Conservation (phyloP, 2,329 filamentous ascomycete species). For the Chrysoporthe puriensis region DNA sequence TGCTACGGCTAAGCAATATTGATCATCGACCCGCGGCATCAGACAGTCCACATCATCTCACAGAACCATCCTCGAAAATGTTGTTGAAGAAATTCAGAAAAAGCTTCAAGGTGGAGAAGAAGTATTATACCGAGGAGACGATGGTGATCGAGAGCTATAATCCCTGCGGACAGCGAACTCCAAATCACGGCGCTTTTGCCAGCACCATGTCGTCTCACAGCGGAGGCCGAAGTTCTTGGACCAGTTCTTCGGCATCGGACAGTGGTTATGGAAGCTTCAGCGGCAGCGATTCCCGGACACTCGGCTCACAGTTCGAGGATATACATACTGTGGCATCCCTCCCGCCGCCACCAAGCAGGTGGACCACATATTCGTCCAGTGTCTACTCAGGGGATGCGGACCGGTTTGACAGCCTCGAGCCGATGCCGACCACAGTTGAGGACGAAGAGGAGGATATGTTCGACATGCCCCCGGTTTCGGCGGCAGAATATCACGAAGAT, state of each 20-base stretch:
- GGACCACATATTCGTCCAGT: slow-evolving; percentile 19
- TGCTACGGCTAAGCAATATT: background rate
- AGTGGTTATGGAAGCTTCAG: slow-evolving; percentile 24
- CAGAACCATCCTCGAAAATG: slow-evolving; percentile 13
- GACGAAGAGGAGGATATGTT: background rate
- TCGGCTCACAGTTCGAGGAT: background rate
- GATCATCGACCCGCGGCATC: no score
- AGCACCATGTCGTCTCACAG: background rate
- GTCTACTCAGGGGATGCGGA: slow-evolving; percentile 13
- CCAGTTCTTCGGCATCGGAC: slow-evolving; percentile 20
- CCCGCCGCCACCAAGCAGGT: background rate
- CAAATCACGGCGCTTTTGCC: background rate
- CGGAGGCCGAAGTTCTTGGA: slow-evolving; percentile 16
- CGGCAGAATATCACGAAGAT: slow-evolving; percentile 2
- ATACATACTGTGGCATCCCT: background rate
- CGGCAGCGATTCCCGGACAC: background rate
- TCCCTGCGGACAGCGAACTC: slow-evolving; percentile 20
- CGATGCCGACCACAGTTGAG: background rate
- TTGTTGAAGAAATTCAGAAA: slow-evolving; percentile 23
- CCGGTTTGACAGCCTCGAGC: background rate
- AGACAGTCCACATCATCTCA: background rate
- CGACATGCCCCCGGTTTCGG: background rate
- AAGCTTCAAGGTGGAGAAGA: background rate
- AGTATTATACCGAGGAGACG: background rate
- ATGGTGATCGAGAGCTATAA: background rate